Evolutionary conservation across 2,329 filamentous ascomycete genomes (phyloP).

Genomic region (Colletotrichum paranaense): DNA sequence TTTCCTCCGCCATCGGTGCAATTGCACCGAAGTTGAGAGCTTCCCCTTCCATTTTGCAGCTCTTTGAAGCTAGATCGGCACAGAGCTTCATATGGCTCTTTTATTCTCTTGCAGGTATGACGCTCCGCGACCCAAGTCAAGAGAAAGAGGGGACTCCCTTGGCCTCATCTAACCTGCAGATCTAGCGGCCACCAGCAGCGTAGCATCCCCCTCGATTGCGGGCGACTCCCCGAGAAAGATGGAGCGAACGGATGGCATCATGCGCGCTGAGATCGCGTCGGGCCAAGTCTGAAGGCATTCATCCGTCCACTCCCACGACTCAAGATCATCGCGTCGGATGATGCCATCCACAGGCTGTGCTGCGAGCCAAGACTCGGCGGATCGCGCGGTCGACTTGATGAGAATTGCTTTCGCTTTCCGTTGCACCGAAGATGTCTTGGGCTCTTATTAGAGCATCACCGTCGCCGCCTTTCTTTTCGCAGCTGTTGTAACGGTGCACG

Average conservation of each 20-base stretch:
- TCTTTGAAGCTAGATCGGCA: not conserved
- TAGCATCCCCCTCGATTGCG: conserved; percentile 14
- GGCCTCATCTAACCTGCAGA: conserved; percentile 26
- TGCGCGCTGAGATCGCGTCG: conserved; percentile 7
- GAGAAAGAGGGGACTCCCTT: not conserved
- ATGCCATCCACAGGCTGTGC: conserved; percentile 26
- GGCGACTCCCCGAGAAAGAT: conserved; percentile 6
- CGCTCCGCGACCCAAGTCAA: not conserved
- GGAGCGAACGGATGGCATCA: conserved; percentile 24
- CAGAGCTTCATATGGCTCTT: not conserved
- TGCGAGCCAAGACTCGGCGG: not conserved
- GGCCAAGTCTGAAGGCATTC: conserved; percentile 5
- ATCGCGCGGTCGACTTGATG: not conserved
- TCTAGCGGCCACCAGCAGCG: conserved; percentile 16
- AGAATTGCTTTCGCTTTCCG: not conserved
- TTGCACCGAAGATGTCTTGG: conserved; percentile 4
- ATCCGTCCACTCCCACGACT: not conserved
- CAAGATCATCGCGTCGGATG: conserved; percentile 4
- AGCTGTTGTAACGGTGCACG: not conserved
- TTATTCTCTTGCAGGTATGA: not conserved
- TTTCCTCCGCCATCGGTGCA: conserved; percentile 27
- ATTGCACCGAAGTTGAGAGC: conserved; percentile 18
- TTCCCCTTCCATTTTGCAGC: not conserved
- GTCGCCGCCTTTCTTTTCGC: not conserved
- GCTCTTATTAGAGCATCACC: conserved; percentile 7